A percentile compares a stretch with the other conserved stretches of the same genome.
Evolutionary conservation across 2,329 filamentous ascomycete genomes (phyloP).

Genomic region (Tolypocladium pustulatum): DNA sequence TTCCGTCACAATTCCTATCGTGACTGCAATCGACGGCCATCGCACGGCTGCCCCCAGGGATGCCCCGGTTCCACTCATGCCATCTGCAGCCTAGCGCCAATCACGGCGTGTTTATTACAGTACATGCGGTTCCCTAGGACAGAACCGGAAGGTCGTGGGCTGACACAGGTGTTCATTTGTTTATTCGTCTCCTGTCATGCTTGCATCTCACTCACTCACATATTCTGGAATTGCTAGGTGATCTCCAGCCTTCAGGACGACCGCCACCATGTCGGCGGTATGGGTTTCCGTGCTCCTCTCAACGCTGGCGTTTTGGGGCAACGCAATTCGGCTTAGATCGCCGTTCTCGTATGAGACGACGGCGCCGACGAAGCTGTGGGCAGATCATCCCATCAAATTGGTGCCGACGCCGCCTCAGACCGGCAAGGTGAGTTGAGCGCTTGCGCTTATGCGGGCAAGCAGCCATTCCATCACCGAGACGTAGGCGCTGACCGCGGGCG

Average conservation of each 20-base stretch:
- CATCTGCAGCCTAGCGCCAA: neutral
- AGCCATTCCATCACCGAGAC: neutral
- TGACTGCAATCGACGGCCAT: neutral
- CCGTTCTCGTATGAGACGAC: constrained; percentile 20
- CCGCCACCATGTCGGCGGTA: constrained; percentile 10
- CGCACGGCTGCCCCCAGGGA: neutral
- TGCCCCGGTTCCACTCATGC: neutral
- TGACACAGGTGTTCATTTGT: neutral
- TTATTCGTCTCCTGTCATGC: neutral
- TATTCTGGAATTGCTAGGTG: neutral
- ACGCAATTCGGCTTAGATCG: constrained; percentile 21
- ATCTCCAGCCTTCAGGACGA: neutral
- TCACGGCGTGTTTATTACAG: neutral
- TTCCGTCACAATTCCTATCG: neutral
- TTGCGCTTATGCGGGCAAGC: neutral
- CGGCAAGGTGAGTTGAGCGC: constrained; percentile 28
- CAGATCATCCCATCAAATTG: constrained; percentile 43
- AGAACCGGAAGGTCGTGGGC: neutral
- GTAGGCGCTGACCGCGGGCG: neutral
- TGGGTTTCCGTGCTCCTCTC: constrained; percentile 15
- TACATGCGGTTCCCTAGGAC: neutral
- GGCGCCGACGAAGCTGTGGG: constrained; percentile 31
- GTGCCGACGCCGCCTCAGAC: constrained; percentile 42
- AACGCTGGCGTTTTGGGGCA: constrained; percentile 17
- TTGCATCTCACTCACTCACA: neutral